A percentile compares a stretch with the other conserved stretches of the same genome.
phyloP scores from a whole-genome alignment of 2,329 filamentous ascomycete species.

The Didymella pomorum region DNA sequence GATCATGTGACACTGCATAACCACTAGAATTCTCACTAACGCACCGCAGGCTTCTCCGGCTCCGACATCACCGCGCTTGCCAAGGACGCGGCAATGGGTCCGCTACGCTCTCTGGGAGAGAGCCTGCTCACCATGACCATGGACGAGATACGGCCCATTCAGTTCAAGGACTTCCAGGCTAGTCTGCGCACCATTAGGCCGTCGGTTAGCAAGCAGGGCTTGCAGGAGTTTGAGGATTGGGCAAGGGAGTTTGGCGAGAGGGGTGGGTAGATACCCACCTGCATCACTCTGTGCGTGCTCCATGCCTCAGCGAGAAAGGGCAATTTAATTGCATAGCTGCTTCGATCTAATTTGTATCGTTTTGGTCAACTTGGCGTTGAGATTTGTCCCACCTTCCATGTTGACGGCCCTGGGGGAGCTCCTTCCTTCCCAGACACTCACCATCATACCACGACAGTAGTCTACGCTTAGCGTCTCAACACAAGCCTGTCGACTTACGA shows the following conservation, averaged over 20 bases:
- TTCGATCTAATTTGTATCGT: background rate
- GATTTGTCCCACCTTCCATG: slow-evolving; percentile 18
- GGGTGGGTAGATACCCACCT: slow-evolving; percentile 67
- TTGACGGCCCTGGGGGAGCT: slow-evolving; percentile 15
- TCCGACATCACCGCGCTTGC: slow-evolving; percentile 96
- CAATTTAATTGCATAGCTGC: background rate
- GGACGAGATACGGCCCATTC: slow-evolving; percentile 91
- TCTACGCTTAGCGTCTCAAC: background rate
- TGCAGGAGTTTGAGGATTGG: slow-evolving; percentile 95
- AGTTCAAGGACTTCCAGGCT: slow-evolving; percentile 80
- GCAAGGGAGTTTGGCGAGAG: slow-evolving; percentile 91
- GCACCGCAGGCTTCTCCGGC: slow-evolving; percentile 84
- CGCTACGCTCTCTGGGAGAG: slow-evolving; percentile 87
- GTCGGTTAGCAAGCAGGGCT: slow-evolving; percentile 83
- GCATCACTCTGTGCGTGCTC: background rate
- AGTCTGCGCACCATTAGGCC: slow-evolving; percentile 87
- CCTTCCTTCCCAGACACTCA: slow-evolving; percentile 12
- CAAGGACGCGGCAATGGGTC: slow-evolving; percentile 98
- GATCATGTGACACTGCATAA: too few relatives aligned
- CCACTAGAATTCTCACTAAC: background rate
- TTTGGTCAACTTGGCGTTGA: background rate
- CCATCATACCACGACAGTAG: background rate
- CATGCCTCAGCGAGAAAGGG: background rate
- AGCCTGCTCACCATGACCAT: slow-evolving; percentile 88
- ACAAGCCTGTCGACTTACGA: background rate